A percentile compares a stretch with the other conserved stretches of the same genome.
These are phyloP conservation scores for Paramecium sexaurelia DNA, from an alignment of 73 alveolate species.

Conservation along the genomic window DNA sequence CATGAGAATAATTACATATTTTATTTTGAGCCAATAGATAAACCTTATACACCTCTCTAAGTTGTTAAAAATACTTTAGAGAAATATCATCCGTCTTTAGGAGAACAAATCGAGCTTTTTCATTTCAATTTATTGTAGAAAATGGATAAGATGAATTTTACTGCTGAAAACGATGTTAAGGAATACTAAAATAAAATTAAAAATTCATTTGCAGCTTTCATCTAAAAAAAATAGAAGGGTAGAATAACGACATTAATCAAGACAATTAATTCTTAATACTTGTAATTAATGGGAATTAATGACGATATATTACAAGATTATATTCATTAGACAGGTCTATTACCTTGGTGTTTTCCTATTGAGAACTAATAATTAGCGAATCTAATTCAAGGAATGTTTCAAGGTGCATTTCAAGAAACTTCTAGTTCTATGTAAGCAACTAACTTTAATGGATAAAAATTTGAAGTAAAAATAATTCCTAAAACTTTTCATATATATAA, in stretches of 20 bases:
- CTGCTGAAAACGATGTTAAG: not conserved
- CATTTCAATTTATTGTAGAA: not conserved
- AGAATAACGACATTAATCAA: not conserved
- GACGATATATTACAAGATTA: not conserved
- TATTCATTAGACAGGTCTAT: not conserved
- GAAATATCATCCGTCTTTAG: not conserved
- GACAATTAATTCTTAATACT: not conserved
- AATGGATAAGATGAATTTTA: not conserved
- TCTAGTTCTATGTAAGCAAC: not conserved
- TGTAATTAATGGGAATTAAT: constrained; percentile 7
- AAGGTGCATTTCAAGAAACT: not conserved
- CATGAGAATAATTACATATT: not conserved
- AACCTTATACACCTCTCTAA: not conserved
- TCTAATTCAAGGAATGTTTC: not conserved
- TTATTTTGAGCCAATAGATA: constrained; percentile 11
- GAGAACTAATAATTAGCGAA: not conserved
- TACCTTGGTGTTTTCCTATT: not conserved
- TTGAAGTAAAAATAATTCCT: not conserved
- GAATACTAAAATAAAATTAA: not conserved
- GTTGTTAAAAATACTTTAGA: not conserved
- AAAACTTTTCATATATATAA: not conserved
- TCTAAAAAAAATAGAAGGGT: not conserved
- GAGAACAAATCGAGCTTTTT: not conserved
- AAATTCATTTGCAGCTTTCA: not conserved
- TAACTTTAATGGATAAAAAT: not conserved